phyloP scores from a whole-genome alignment of 108 stramenopile species.

The Nitzschia sp. region DNA sequence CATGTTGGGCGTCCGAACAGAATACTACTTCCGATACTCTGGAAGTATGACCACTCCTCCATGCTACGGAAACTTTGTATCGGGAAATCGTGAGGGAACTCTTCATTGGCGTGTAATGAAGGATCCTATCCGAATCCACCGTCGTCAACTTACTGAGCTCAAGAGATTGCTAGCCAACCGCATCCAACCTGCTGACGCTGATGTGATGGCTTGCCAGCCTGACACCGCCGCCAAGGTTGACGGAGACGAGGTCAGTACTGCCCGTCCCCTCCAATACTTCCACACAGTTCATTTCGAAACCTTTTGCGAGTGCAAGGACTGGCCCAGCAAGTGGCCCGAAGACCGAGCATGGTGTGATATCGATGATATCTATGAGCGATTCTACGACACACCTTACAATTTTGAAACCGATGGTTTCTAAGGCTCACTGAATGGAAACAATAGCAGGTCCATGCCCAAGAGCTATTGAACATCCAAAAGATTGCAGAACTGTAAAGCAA shows the following conservation, averaged over 20 bases:
- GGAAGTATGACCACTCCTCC: constrained; percentile 45
- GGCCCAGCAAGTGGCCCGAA: constrained; percentile 39
- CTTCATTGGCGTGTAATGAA: constrained; percentile 45
- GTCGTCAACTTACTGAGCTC: constrained; percentile 32
- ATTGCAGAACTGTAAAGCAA: too few species aligned
- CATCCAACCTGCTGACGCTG: constrained; percentile 31
- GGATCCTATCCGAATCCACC: constrained; percentile 43
- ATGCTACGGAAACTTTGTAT: constrained; percentile 30
- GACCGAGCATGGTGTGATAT: constrained; percentile 41
- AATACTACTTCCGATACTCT: constrained; percentile 37
- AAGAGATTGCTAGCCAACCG: constrained; percentile 37
- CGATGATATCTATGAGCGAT: constrained; percentile 24
- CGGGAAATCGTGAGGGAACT: constrained; percentile 8
- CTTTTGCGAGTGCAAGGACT: constrained; percentile 52
- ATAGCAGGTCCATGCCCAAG: too few species aligned
- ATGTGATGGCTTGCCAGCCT: constrained; percentile 22
- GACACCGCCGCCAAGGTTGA: constrained; percentile 38
- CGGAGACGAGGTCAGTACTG: constrained; percentile 22
- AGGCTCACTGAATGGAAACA: background rate
- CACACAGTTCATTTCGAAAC: constrained; percentile 23
- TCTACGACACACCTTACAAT: constrained; percentile 47
- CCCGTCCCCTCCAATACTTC: constrained; percentile 39
- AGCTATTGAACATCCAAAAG: too few species aligned
- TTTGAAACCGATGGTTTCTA: constrained; percentile 31
- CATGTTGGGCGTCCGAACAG: constrained; percentile 38